Conservation (phyloP, 495 filamentous ascomycete genomes). For the Bacidia gigantensis region DNA sequence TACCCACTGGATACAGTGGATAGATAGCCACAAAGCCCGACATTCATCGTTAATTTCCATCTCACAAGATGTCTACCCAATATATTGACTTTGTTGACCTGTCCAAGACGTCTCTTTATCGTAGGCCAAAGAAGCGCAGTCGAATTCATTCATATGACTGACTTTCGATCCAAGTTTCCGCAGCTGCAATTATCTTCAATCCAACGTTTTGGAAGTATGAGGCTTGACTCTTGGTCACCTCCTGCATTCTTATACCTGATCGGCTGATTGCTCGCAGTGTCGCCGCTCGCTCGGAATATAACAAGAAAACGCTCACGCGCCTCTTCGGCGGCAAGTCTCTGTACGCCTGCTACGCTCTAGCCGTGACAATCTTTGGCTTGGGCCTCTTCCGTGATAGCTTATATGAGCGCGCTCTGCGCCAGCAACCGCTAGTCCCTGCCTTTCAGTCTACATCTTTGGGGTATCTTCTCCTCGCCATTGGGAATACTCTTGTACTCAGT, state of each 20-base stretch:
- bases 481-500: constrained; percentile 74
- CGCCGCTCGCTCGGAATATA: constrained; percentile 52
- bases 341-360: constrained; percentile 80
- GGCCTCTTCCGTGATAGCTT: constrained; percentile 74
- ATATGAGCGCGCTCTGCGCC: constrained; percentile 56
- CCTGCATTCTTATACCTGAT: neutral
- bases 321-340: constrained; percentile 70
- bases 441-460: constrained; percentile 48
- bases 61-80: neutral
- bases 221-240: too few species aligned
- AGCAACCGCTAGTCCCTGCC: constrained; percentile 61
- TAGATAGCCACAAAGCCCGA: too few species aligned
- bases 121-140: neutral
- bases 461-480: constrained; percentile 52
- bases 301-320: constrained; percentile 73
- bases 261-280: constrained; percentile 37
- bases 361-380: constrained; percentile 74
- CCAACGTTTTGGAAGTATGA: constrained; percentile 47
- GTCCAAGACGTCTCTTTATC: constrained; percentile 30
- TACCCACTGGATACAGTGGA: too few species aligned
- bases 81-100: constrained; percentile 23
- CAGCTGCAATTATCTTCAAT: constrained; percentile 39
- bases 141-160: too few species aligned
- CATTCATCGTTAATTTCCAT: neutral
- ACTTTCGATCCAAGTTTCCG: constrained; percentile 25